Conservation (phyloP, 805 yeast genomes). For the Wickerhamomyces queroliae region DNA sequence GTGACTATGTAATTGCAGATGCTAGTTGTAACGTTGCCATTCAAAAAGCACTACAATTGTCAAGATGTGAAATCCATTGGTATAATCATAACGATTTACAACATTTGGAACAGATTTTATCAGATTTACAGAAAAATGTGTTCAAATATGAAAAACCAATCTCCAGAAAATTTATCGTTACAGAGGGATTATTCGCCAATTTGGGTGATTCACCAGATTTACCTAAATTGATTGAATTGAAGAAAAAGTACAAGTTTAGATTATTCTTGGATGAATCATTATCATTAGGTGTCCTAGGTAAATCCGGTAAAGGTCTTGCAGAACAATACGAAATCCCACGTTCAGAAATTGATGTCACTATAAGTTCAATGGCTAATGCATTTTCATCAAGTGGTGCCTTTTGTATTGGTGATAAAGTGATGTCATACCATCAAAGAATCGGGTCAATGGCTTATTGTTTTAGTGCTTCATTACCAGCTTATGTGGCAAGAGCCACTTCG, state of each 20-base stretch:
- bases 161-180: slow-evolving; percentile 85
- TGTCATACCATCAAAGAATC: slow-evolving; percentile 90
- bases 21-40: slow-evolving; percentile 66
- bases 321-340: slow-evolving; percentile 71
- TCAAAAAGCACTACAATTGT: slow-evolving; percentile 83
- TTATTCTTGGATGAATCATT: slow-evolving; percentile 82
- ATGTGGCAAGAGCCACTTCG: slow-evolving; percentile 65
- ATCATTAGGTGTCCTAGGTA: slow-evolving; percentile 83
- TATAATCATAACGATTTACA: slow-evolving; percentile 86
- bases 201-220: slow-evolving; percentile 77
- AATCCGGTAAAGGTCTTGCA: slow-evolving; percentile 77
- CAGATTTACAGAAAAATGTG: slow-evolving; percentile 29
- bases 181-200: slow-evolving; percentile 84
- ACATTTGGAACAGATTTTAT: slow-evolving; percentile 66
- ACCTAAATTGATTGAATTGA: slow-evolving; percentile 62
- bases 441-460: slow-evolving; percentile 87
- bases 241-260: slow-evolving; percentile 78
- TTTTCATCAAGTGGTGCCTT: slow-evolving; percentile 90
- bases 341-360: slow-evolving; percentile 64
- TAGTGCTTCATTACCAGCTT: slow-evolving; percentile 93
- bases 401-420: slow-evolving; percentile 77
- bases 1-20: slow-evolving; percentile 89
- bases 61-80: slow-evolving; percentile 72
- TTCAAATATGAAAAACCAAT: slow-evolving; percentile 51
- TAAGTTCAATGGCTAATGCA: slow-evolving; percentile 79